Base-by-base conservation (phyloP, 164 flowering plant genomes). In the Chimonanthus salicifolius region DNA sequence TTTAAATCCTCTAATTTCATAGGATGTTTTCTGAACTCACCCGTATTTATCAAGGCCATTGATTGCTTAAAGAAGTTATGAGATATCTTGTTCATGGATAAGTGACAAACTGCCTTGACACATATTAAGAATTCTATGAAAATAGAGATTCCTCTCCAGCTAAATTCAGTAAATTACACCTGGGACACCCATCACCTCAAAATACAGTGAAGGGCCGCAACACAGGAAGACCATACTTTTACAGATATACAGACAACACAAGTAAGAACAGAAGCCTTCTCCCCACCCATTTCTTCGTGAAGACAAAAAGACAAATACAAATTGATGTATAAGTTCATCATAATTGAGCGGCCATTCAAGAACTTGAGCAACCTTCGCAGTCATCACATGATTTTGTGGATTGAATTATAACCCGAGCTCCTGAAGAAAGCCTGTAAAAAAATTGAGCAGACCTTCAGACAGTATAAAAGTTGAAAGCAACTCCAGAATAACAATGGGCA, bases 361-460 rank as follows among this genome's bases (percentile, higher is more conserved):
- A 11, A 10, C 5, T 54, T 2, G 60, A 54, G 60, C 16, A 0
- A n/a, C 60, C 60, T 54, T 54, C 60, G 5, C n/a, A 8, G 60
- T 78, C 78, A 13, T 81, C 73, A 13, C 77, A 77, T 20, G 86
- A 74, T 16, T 83, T 76, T 70, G 78, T 88, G 7, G 97, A 87
- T 74, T 92, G 90, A 63, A 95, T 95, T 86, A 93, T 89, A 85
- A 93, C 88, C 85, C 96, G 87, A 88, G 98, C 99, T 85, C 99
- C 99, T 50, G 98, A 95, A 86, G 99, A 87, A 86, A 93, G 99
- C 88, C 98, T 92, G 97, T 80, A 74, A 66, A 62, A 73, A 78
- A 82, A 79, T 4, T 4, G 69, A 47, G 68, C 13, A 21, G 72
- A 71, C 45, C 49, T 49, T 81, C 77, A 76, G 78, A 60, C 74